Evolutionary conservation across 2,329 filamentous ascomycete genomes (phyloP).

Genomic region (Zymoseptoria pseudotritici): DNA sequence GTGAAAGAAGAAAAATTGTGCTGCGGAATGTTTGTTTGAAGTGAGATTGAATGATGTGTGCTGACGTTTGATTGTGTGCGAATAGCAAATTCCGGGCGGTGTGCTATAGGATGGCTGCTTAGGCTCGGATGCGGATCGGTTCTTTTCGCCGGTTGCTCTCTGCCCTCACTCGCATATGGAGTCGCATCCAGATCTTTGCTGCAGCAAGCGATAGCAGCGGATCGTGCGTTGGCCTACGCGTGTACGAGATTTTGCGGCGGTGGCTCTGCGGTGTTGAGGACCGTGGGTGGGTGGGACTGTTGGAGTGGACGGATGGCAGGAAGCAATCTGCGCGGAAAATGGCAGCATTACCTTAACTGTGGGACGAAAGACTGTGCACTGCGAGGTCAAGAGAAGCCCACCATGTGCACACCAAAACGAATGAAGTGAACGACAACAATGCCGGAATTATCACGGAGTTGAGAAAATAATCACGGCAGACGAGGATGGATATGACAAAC

Average conservation of each 20-base stretch:
- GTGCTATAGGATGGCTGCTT: constrained; percentile 6
- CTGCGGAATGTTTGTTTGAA: neutral
- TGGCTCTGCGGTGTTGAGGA: neutral
- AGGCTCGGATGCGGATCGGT: neutral
- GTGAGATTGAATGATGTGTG: neutral
- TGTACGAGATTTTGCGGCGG: neutral
- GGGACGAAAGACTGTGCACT: too few species aligned
- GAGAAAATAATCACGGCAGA: neutral
- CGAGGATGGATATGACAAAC: neutral
- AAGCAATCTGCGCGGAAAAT: too few species aligned
- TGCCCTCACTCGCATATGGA: neutral
- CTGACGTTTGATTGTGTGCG: neutral
- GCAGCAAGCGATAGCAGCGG: neutral
- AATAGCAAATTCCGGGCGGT: constrained; percentile 14
- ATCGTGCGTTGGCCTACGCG: neutral
- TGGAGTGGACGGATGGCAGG: too few species aligned
- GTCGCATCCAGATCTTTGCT: neutral
- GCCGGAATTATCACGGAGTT: neutral
- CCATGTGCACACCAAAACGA: neutral
- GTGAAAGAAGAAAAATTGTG: neutral
- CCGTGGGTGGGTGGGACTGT: too few species aligned
- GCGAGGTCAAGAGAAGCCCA: too few species aligned
- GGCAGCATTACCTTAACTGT: too few species aligned
- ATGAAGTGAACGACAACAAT: neutral
- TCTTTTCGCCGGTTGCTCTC: neutral